Conservation (phyloP, 495 filamentous ascomycete genomes). For the Xylaria venustula region DNA sequence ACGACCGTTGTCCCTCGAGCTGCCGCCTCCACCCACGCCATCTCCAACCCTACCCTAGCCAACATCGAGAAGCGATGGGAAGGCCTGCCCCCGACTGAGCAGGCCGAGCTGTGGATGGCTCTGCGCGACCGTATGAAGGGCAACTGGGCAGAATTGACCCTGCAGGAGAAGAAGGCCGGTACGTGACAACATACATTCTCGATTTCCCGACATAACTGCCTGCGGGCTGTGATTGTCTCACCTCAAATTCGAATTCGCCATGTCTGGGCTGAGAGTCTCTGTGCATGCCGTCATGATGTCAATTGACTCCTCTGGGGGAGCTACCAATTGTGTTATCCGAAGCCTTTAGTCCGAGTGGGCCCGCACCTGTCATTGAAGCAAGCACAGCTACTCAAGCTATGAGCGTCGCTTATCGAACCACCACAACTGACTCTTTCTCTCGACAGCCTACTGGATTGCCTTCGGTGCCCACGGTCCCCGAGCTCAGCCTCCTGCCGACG, state of each 20-base stretch:
- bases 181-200: conserved; percentile 43
- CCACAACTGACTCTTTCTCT: conserved; percentile 16
- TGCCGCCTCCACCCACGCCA: conserved; percentile 74
- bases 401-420: not conserved
- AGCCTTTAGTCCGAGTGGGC: conserved; percentile 11
- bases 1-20: conserved; percentile 54
- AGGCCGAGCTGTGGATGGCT: conserved; percentile 98
- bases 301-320: conserved; percentile 5
- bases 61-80: conserved; percentile 99
- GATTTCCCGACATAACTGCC: no score
- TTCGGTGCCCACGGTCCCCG: conserved; percentile 96
- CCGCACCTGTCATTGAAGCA: conserved; percentile 5
- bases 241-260: no score
- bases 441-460: conserved; percentile 93
- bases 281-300: not conserved
- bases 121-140: conserved; percentile 97
- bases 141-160: conserved; percentile 90
- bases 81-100: conserved; percentile 92
- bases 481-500: conserved; percentile 73
- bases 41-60: conserved; percentile 94
- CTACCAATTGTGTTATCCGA: not conserved
- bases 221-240: no score
- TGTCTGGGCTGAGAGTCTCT: not conserved
- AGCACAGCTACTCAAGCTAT: conserved; percentile 18
- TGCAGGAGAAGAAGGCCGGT: conserved; percentile 99